These are phyloP conservation scores for Sarcodon sp. DNA, from an alignment of 768 basidiomycete genomes.

Conservation along the genomic window DNA sequence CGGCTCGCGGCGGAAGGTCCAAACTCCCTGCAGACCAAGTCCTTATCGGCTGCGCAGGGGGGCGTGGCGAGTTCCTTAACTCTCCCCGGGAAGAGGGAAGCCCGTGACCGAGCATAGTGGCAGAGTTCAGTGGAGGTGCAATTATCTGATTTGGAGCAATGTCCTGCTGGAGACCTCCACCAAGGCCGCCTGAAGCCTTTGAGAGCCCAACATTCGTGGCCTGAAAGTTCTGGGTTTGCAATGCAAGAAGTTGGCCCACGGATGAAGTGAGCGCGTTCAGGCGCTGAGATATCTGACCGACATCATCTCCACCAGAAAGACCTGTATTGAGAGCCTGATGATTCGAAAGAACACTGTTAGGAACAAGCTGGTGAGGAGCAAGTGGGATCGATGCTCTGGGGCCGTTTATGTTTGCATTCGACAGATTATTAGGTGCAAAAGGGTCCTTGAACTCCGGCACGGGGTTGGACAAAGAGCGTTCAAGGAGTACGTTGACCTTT, in stretches of 20 bases:
- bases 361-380: neutral
- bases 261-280: conserved; percentile 72
- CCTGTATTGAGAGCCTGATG: conserved; percentile 35
- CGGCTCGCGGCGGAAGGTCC: conserved; percentile 53
- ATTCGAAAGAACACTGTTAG: conserved; percentile 56
- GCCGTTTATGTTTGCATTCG: conserved; percentile 20
- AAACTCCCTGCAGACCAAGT: conserved; percentile 80
- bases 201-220: conserved; percentile 16
- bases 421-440: conserved; percentile 35
- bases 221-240: conserved; percentile 67
- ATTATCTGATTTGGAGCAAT: conserved; percentile 3
- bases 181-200: conserved; percentile 1
- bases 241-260: conserved; percentile 71
- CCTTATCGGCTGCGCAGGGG: conserved; percentile 59
- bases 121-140: conserved; percentile 12
- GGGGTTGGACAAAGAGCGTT: conserved; percentile 35
- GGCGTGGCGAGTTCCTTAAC: conserved; percentile 42
- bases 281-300: conserved; percentile 64
- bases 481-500: conserved; percentile 68
- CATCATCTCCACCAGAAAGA: conserved; percentile 34
- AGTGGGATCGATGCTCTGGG: conserved; percentile 47
- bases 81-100: conserved; percentile 48
- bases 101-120: conserved; percentile 16
- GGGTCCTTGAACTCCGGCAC: conserved; percentile 76
- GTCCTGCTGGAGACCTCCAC: neutral